A percentile compares a stretch with the other conserved stretches of the same genome.
These are phyloP conservation scores for Hypoxylon trugodes DNA, from an alignment of 495 filamentous ascomycete species.

Conservation along the genomic window DNA sequence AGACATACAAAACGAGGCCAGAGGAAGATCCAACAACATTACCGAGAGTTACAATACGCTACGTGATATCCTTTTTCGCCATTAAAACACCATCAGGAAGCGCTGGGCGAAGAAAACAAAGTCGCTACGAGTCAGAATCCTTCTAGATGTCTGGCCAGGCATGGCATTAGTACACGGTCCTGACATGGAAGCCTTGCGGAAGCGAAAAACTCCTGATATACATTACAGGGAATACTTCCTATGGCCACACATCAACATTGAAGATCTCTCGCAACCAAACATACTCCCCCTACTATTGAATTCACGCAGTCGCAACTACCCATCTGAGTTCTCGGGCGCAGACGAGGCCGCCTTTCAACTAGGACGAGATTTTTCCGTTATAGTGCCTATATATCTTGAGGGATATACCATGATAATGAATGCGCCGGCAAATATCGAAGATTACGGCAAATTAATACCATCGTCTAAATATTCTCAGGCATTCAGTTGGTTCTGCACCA, in stretches of 20 bases:
- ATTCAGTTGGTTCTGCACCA: slow-evolving; percentile 41
- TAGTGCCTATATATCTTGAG: slow-evolving; percentile 51
- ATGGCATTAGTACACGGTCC: slow-evolving; percentile 61
- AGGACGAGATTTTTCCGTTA: slow-evolving; percentile 38
- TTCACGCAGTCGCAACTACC: slow-evolving; percentile 54
- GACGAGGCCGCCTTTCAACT: slow-evolving; percentile 50
- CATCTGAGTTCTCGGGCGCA: slow-evolving; percentile 51
- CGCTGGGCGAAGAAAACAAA: slow-evolving; percentile 60
- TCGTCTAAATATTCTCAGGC: slow-evolving; percentile 55
- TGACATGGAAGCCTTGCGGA: slow-evolving; percentile 56
- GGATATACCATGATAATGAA: slow-evolving; percentile 55
- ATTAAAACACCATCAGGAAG: slow-evolving; percentile 56
- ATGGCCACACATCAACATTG: slow-evolving; percentile 66
- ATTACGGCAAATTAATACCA: slow-evolving; percentile 56
- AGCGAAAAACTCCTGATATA: too few relatives aligned
- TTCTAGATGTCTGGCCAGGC: slow-evolving; percentile 56
- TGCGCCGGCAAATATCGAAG: slow-evolving; percentile 39
- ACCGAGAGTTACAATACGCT: slow-evolving; percentile 35
- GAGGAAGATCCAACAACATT: slow-evolving; percentile 1
- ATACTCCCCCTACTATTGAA: slow-evolving; percentile 59
- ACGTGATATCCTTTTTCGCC: slow-evolving; percentile 47
- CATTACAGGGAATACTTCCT: slow-evolving; percentile 49
- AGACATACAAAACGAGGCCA: too few relatives aligned
- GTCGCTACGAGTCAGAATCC: slow-evolving; percentile 50
- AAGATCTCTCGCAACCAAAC: slow-evolving; percentile 58